Evolutionary conservation across 1,284 basidiomycete genomes (phyloP).

Genomic region (Malassezia caprae): DNA sequence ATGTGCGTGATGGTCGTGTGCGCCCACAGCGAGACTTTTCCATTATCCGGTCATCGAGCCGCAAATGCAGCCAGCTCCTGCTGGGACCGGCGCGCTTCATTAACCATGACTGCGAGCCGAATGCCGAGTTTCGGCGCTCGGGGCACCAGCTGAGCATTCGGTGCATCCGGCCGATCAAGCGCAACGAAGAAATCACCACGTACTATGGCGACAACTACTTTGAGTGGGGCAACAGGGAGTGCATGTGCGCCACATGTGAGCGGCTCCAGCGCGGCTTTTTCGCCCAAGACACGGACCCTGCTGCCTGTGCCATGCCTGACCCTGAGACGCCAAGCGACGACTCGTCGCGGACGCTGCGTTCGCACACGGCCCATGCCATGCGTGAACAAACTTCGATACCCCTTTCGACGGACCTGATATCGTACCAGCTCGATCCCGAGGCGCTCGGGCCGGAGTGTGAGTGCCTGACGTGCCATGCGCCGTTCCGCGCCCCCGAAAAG

Average conservation of each 20-base stretch:
- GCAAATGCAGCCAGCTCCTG: constrained; percentile 83
- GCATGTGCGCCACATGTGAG: constrained; percentile 82
- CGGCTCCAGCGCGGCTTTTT: constrained; percentile 59
- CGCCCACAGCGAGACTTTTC: constrained; percentile 65
- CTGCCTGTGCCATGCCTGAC: not conserved
- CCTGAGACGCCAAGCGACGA: constrained; percentile 12
- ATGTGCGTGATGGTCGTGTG: constrained; percentile 55
- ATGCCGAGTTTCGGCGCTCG: constrained; percentile 74
- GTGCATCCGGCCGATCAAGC: constrained; percentile 64
- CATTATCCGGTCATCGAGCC: constrained; percentile 76
- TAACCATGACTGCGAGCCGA: constrained; percentile 87
- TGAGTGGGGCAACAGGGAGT: constrained; percentile 71
- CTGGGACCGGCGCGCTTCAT: constrained; percentile 86
- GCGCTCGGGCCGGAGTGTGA: constrained; percentile 27
- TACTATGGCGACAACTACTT: constrained; percentile 56
- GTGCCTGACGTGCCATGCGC: constrained; percentile 39
- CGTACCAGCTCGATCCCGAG: constrained; percentile 25
- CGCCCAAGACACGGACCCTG: not conserved
- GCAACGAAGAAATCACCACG: constrained; percentile 71
- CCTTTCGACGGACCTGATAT: not conserved
- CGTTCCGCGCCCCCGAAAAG: constrained; percentile 40
- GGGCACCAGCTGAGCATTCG: constrained; percentile 80
- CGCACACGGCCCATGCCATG: not conserved
- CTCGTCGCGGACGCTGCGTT: constrained; percentile 12
- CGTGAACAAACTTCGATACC: not conserved